A percentile compares a stretch with the other conserved stretches of the same genome.
Evolutionary conservation across 2,329 filamentous ascomycete species (phyloP).

Genomic region (Lomentospora prolificans): DNA sequence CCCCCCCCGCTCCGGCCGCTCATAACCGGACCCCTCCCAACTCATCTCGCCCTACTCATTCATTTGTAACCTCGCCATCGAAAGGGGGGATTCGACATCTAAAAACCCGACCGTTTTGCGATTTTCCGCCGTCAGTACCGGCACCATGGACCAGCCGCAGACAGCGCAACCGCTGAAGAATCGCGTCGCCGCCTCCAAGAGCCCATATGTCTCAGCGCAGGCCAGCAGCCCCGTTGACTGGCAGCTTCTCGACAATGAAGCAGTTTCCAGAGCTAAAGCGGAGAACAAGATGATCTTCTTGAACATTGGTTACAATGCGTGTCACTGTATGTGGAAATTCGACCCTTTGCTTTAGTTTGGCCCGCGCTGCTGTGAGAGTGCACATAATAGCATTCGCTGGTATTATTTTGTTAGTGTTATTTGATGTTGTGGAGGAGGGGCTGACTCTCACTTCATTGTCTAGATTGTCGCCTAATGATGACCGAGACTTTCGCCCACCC

Average conservation of each 20-base stretch:
- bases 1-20: background rate
- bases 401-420: too few relatives aligned
- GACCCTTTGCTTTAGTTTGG: background rate
- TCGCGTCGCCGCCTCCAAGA: constrained; percentile 28
- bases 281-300: constrained; percentile 87
- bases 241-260: constrained; percentile 77
- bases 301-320: constrained; percentile 90
- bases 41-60: background rate
- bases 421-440: background rate
- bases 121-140: background rate
- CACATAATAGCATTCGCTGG: too few relatives aligned
- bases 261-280: constrained; percentile 64
- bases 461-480: constrained; percentile 83
- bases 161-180: constrained; percentile 16
- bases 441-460: constrained; percentile 12
- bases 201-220: constrained; percentile 58
- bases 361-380: background rate
- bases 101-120: background rate
- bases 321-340: constrained; percentile 62
- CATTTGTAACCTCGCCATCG: background rate
- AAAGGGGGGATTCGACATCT: background rate
- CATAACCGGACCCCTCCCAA: background rate
- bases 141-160: constrained; percentile 5
- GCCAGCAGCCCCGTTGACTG: constrained; percentile 77
- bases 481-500: constrained; percentile 82